These are phyloP conservation scores for Hemileia vastatrix DNA, from an alignment of 1,284 basidiomycete genomes.

Conservation along the genomic window DNA sequence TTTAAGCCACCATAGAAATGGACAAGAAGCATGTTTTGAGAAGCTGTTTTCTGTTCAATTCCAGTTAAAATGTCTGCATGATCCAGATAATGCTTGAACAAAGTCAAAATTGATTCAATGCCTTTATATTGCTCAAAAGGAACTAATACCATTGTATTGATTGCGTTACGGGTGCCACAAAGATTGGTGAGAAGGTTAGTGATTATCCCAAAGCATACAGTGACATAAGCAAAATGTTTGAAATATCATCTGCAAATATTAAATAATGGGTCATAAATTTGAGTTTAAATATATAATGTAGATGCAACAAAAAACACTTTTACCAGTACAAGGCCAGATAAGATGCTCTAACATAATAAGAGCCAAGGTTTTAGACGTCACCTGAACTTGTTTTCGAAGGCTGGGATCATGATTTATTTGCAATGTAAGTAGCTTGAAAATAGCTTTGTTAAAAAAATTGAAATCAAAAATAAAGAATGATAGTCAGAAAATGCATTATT, in stretches of 20 bases:
- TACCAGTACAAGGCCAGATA: constrained; percentile 53
- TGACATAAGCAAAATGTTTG: constrained; percentile 47
- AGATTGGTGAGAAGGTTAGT: constrained; percentile 69
- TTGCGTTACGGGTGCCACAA: constrained; percentile 41
- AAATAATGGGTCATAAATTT: constrained; percentile 43
- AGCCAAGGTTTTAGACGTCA: constrained; percentile 61
- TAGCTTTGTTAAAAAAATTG: constrained; percentile 51
- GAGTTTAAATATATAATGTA: constrained; percentile 18
- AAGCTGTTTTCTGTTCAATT: constrained; percentile 8
- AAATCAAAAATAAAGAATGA: constrained; percentile 18
- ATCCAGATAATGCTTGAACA: constrained; percentile 53
- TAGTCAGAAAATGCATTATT: not conserved
- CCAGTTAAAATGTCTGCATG: constrained; percentile 26
- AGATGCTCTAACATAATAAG: constrained; percentile 66
- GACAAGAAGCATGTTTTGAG: constrained; percentile 42
- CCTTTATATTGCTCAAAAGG: constrained; percentile 67
- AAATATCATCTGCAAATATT: constrained; percentile 29
- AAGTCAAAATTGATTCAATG: constrained; percentile 57
- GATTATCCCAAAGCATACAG: constrained; percentile 65
- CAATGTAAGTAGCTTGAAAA: constrained; percentile 72
- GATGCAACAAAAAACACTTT: not conserved
- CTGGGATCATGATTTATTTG: constrained; percentile 63
- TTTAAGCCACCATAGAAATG: constrained; percentile 72
- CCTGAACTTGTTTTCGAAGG: constrained; percentile 67
- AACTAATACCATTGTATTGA: constrained; percentile 71